These are phyloP conservation scores for Cenchrus fungigraminus DNA, from an alignment of 176 grass and related monocot genomes.

Conservation along the genomic window DNA sequence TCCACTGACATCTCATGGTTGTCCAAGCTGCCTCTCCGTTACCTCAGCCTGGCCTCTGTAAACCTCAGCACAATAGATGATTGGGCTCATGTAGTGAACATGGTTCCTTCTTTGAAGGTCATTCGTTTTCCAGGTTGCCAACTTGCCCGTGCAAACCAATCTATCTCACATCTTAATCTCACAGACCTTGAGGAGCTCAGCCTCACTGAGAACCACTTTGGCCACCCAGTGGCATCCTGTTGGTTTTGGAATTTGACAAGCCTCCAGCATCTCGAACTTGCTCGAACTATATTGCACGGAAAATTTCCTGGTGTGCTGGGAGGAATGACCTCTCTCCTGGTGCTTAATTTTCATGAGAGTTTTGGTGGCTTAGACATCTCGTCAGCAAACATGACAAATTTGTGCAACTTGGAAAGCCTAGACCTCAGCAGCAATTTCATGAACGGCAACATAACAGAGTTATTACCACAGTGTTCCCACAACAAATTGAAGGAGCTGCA, in stretches of 20 bases:
- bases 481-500: background rate
- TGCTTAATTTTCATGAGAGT: slow-evolving; percentile 6
- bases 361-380: background rate
- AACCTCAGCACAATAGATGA: background rate
- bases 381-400: background rate
- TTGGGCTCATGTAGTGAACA: background rate
- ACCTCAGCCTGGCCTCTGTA: background rate
- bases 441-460: slow-evolving; percentile 5
- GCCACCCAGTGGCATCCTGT: no score
- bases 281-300: no score
- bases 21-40: background rate
- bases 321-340: background rate
- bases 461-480: background rate
- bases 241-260: no score
- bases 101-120: background rate
- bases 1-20: background rate
- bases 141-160: background rate
- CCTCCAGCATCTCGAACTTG: no score
- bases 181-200: background rate
- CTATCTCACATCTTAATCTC: background rate
- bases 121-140: background rate
- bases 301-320: no score
- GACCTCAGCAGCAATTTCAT: background rate
- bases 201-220: no score
- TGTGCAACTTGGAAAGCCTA: slow-evolving; percentile 14